Evolutionary conservation across 345 rosid genomes (phyloP).

Genomic region (Brassica juncea): DNA sequence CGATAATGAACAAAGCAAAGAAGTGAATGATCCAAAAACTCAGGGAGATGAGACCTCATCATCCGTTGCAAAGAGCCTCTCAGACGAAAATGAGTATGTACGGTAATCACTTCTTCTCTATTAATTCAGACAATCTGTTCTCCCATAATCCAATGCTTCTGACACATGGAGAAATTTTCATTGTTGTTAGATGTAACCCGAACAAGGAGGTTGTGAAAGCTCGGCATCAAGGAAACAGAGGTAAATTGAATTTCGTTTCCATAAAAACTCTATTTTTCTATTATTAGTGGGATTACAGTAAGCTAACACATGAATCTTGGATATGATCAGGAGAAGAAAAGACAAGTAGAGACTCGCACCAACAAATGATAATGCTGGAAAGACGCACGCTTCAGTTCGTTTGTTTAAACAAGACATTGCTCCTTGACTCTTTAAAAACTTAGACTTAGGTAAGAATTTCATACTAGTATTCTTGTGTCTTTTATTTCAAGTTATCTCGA

Average conservation of each 20-base stretch:
- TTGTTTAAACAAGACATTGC: slow-evolving; percentile 41
- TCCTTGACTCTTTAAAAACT: slow-evolving; percentile 27
- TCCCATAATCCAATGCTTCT: slow-evolving; percentile 8
- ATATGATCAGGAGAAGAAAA: slow-evolving; percentile 36
- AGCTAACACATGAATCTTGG: slow-evolving; percentile 24
- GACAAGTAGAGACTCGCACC: slow-evolving; percentile 37
- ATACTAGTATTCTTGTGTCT: slow-evolving; percentile 8
- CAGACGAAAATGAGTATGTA: slow-evolving; percentile 48
- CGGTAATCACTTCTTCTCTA: slow-evolving; percentile 20
- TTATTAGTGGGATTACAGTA: neutral
- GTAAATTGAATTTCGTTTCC: neutral
- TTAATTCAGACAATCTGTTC: neutral
- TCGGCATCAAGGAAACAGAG: slow-evolving; percentile 33
- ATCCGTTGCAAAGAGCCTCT: slow-evolving; percentile 45
- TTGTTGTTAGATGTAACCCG: slow-evolving; percentile 38
- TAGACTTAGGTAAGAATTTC: slow-evolving; percentile 32
- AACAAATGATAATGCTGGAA: slow-evolving; percentile 52
- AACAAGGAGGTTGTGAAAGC: slow-evolving; percentile 35
- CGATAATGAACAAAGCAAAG: slow-evolving; percentile 30
- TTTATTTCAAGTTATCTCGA: slow-evolving; percentile 14
- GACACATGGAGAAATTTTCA: slow-evolving; percentile 17
- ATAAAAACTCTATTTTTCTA: neutral
- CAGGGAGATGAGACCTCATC: slow-evolving; percentile 50
- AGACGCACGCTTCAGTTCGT: slow-evolving; percentile 52
- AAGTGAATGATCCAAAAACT: slow-evolving; percentile 32